Percentiles rank a stretch among this genome's conserved stretches.
Evolutionary conservation across 768 basidiomycete genomes (phyloP).

Genomic region (Phylloporus sp.): DNA sequence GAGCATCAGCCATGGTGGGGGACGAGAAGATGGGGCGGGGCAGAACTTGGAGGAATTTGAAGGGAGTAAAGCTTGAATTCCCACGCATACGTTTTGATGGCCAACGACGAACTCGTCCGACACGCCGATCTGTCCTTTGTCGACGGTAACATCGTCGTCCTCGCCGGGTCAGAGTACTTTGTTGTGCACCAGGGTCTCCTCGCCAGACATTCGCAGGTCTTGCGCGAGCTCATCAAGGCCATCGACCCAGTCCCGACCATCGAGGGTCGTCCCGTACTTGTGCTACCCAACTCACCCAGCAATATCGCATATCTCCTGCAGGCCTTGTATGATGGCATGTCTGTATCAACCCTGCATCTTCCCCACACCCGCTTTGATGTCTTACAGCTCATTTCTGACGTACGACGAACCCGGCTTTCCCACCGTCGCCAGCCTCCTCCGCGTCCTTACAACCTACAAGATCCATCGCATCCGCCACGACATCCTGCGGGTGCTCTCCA

Average conservation of each 20-base stretch:
- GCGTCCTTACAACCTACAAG: conserved; percentile 61
- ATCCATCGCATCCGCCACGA: conserved; percentile 55
- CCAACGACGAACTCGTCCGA: conserved; percentile 28
- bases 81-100: conserved; percentile 20
- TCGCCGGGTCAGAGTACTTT: conserved; percentile 57
- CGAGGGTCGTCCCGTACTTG: conserved; percentile 56
- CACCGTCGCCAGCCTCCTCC: conserved; percentile 53
- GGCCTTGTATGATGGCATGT: conserved; percentile 72
- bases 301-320: conserved; percentile 58
- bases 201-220: conserved; percentile 55
- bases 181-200: conserved; percentile 66
- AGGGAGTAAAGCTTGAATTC: conserved; percentile 6
- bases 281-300: conserved; percentile 51
- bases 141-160: conserved; percentile 67
- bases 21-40: neutral
- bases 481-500: conserved; percentile 48
- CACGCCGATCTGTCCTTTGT: conserved; percentile 58
- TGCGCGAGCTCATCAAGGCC: conserved; percentile 39
- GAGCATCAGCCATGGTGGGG: conserved; percentile 33
- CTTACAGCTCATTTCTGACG: conserved; percentile 42
- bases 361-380: conserved; percentile 14
- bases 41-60: conserved; percentile 12
- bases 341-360: conserved; percentile 21
- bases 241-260: conserved; percentile 29
- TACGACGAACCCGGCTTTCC: conserved; percentile 50